Conservation (phyloP, 495 filamentous ascomycete species). For the Lasiosphaeriaceae sp. region DNA sequence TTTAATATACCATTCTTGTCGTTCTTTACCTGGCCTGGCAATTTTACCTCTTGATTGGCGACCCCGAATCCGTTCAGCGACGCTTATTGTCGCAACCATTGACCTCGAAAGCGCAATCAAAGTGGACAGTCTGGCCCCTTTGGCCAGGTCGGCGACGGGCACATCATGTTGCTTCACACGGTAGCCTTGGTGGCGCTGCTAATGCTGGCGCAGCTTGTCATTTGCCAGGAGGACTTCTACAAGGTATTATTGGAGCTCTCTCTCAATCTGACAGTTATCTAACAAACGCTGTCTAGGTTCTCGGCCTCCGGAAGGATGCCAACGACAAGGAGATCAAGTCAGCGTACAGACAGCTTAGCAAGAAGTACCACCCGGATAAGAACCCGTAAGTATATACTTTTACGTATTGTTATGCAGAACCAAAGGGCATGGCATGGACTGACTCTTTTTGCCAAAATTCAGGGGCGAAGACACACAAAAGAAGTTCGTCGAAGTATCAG, state of each 20-base stretch:
- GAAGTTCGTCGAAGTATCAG: slow-evolving; percentile 92
- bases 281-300: slow-evolving; percentile 46
- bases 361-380: slow-evolving; percentile 98
- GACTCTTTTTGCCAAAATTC: background rate
- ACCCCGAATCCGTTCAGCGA: too few species aligned
- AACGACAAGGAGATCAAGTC: slow-evolving; percentile 90
- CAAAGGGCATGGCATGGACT: too few species aligned
- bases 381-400: slow-evolving; percentile 68
- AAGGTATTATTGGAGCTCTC: slow-evolving; percentile 49
- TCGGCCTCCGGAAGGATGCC: slow-evolving; percentile 76
- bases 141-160: slow-evolving; percentile 3
- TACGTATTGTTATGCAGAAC: too few species aligned
- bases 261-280: slow-evolving; percentile 4
- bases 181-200: slow-evolving; percentile 41
- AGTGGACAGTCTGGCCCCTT: slow-evolving; percentile 17
- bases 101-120: background rate
- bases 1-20: background rate
- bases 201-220: slow-evolving; percentile 40
- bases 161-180: slow-evolving; percentile 37
- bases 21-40: background rate
- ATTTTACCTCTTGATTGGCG: background rate
- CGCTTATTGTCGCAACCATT: background rate
- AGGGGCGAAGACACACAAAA: slow-evolving; percentile 63
- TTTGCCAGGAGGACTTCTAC: slow-evolving; percentile 76
- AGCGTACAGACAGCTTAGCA: slow-evolving; percentile 89